Evolutionary conservation across 225 moss, liverwort and hornwort species (phyloP).

Genomic region (Pseudoscleropodium purum): DNA sequence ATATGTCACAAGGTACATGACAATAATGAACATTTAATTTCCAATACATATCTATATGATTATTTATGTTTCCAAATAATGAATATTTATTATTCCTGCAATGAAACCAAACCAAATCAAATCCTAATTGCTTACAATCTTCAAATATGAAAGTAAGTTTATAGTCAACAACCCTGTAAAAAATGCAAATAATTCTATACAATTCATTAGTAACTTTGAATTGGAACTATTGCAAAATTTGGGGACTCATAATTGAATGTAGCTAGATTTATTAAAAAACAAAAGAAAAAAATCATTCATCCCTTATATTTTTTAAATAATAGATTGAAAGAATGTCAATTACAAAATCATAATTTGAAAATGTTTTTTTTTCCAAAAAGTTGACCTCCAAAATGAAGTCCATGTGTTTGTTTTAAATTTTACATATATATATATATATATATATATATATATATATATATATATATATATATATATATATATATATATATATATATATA

Average conservation of each 20-base stretch:
- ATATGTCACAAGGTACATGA: not conserved
- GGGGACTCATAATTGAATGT: not conserved
- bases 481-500: no score
- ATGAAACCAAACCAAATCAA: not conserved
- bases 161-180: accelerated
- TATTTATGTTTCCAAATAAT: not conserved
- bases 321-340: not conserved
- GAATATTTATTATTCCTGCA: not conserved
- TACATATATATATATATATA: no score
- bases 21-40: not conserved
- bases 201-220: not conserved
- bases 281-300: not conserved
- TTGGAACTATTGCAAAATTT: not conserved
- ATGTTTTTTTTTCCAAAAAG: not conserved
- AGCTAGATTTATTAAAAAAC: not conserved
- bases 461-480: no score
- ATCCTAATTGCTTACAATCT: not conserved
- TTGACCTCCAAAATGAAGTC: not conserved
- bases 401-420: not conserved
- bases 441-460: no score
- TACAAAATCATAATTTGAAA: not conserved
- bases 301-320: not conserved
- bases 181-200: not conserved
- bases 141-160: not conserved
- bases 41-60: no score